phyloP scores from a whole-genome alignment of 1,139 yeast genomes.

The Blastobotrys persicus region DNA sequence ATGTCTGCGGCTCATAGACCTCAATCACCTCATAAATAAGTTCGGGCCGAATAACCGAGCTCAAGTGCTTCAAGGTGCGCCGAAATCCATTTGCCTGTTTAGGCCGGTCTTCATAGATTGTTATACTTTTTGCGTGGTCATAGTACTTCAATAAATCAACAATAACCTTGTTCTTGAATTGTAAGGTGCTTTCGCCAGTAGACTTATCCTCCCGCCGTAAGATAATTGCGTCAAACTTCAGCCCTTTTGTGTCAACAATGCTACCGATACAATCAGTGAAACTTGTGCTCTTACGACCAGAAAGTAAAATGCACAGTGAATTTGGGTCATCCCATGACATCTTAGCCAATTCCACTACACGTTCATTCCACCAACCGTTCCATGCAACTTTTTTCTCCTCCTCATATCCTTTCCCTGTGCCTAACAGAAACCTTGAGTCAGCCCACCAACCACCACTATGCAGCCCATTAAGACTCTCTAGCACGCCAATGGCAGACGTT shows the following conservation, averaged over 20 bases:
- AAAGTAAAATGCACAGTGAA: constrained; percentile 41
- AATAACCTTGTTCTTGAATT: constrained; percentile 41
- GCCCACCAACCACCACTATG: constrained; percentile 50
- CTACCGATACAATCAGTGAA: constrained; percentile 34
- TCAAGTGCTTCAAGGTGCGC: constrained; percentile 33
- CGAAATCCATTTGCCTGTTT: constrained; percentile 41
- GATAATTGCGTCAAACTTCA: constrained; percentile 42
- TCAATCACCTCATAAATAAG: constrained; percentile 33
- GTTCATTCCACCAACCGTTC: constrained; percentile 45
- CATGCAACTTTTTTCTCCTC: constrained; percentile 30
- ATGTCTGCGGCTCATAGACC: constrained; percentile 31
- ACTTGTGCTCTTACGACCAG: constrained; percentile 40
- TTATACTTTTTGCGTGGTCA: constrained; percentile 33
- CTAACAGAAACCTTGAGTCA: constrained; percentile 42
- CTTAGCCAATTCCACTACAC: constrained; percentile 38
- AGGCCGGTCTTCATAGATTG: constrained; percentile 45
- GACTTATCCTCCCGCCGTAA: constrained; percentile 36
- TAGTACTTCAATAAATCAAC: constrained; percentile 38
- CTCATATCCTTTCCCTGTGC: constrained; percentile 39
- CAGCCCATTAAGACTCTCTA: constrained; percentile 31
- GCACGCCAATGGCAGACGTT: constrained; percentile 30
- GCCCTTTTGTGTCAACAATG: constrained; percentile 32
- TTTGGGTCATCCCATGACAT: constrained; percentile 37
- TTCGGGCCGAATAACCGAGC: constrained; percentile 28
- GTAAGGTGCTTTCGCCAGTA: constrained; percentile 31